These are phyloP conservation scores for Xylariomycetidae sp. DNA, from an alignment of 2,329 filamentous ascomycete genomes.

Conservation along the genomic window DNA sequence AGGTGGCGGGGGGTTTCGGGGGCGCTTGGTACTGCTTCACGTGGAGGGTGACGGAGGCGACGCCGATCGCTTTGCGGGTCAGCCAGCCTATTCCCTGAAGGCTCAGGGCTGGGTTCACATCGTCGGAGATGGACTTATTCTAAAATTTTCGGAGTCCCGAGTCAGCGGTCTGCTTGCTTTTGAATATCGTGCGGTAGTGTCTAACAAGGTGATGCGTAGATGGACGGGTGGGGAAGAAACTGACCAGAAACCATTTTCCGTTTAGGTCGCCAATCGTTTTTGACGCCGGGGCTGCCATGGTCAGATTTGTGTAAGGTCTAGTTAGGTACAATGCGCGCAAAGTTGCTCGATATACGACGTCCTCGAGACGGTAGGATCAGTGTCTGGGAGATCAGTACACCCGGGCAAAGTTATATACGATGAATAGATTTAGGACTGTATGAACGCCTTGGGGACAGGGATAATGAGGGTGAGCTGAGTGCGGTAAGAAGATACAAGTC, in stretches of 20 bases:
- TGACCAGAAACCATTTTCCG: conserved; percentile 67
- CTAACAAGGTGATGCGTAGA: too few relatives aligned
- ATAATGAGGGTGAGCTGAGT: too few relatives aligned
- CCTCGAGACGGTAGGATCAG: too few relatives aligned
- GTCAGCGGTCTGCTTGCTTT: conserved; percentile 4
- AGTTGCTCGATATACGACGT: too few relatives aligned
- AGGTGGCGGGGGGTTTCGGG: too few relatives aligned
- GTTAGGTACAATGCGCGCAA: too few relatives aligned
- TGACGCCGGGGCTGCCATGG: conserved; percentile 67
- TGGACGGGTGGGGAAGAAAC: conserved; percentile 15
- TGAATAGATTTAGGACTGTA: too few relatives aligned
- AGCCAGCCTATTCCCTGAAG: conserved; percentile 72
- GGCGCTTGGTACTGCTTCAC: conserved; percentile 58
- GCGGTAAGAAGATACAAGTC: too few relatives aligned
- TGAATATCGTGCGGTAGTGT: too few relatives aligned
- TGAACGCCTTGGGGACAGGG: too few relatives aligned
- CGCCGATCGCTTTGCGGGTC: conserved; percentile 64
- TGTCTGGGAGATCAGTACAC: too few relatives aligned
- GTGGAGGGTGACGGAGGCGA: conserved; percentile 64
- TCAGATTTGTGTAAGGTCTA: conserved; percentile 5
- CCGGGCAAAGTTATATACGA: too few relatives aligned
- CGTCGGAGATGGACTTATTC: conserved; percentile 73
- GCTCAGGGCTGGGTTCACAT: conserved; percentile 61
- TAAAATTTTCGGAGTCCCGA: conserved; percentile 28
- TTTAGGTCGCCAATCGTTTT: conserved; percentile 64